Evolutionary conservation across 2,329 filamentous ascomycete genomes (phyloP).

Genomic region (Stagonosporopsis cucurbitacearum): DNA sequence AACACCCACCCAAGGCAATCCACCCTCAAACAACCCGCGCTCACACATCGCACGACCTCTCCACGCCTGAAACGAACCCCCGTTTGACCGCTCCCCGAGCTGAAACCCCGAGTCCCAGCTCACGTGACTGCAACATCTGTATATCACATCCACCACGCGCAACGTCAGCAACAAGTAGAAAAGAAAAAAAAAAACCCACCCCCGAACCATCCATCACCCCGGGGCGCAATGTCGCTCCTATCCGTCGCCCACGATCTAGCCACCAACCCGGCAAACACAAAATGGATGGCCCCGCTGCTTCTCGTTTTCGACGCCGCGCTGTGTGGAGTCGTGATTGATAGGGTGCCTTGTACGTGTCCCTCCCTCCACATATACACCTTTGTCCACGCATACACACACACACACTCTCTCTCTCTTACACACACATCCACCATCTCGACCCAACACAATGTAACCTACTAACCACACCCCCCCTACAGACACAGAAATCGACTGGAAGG

Average conservation of each 20-base stretch:
- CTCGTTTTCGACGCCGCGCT: conserved; percentile 74
- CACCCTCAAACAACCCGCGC: conserved; percentile 19
- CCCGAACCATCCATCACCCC: conserved; percentile 16
- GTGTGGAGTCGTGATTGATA: conserved; percentile 77
- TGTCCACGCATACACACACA: conserved; percentile 29
- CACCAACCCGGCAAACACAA: conserved; percentile 62
- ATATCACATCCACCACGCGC: conserved; percentile 30
- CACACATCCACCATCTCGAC: neutral
- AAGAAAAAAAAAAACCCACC: no score
- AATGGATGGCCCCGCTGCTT: conserved; percentile 71
- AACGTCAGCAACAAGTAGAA: conserved; percentile 13
- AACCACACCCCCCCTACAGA: conserved; percentile 59
- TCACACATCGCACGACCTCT: conserved; percentile 28
- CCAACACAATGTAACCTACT: no score
- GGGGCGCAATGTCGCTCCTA: conserved; percentile 43
- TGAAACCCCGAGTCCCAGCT: conserved; percentile 30
- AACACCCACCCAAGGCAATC: neutral
- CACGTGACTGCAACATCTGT: conserved; percentile 34
- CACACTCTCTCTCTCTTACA: neutral
- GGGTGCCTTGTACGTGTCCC: conserved; percentile 85
- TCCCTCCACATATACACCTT: conserved; percentile 6
- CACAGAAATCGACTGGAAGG: conserved; percentile 96
- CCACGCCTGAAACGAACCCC: conserved; percentile 35
- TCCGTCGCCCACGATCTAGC: conserved; percentile 49
- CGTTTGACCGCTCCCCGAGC: conserved; percentile 29